A percentile compares a stretch with the other conserved stretches of the same genome.
Evolutionary conservation across 2,329 filamentous ascomycete species (phyloP).

Genomic region (Xylariales sp.): DNA sequence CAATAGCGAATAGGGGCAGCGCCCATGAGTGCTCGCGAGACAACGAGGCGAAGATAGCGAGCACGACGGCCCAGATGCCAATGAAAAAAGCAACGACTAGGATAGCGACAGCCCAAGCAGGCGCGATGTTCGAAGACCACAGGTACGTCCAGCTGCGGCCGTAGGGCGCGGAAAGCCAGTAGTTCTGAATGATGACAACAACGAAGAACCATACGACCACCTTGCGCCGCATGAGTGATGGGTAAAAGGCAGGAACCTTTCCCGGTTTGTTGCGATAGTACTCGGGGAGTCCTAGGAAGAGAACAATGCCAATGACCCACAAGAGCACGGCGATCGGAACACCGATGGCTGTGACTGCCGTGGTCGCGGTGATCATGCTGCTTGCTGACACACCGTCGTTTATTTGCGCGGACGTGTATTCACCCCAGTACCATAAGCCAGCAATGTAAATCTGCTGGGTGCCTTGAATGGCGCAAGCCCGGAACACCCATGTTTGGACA

Average conservation of each 20-base stretch:
- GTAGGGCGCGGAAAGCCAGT: constrained; percentile 62
- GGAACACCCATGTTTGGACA: constrained; percentile 62
- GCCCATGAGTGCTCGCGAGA: constrained; percentile 61
- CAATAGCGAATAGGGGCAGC: constrained; percentile 63
- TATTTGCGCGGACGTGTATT: constrained; percentile 41
- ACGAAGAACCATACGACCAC: constrained; percentile 65
- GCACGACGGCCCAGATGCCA: constrained; percentile 49
- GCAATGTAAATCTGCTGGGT: constrained; percentile 64
- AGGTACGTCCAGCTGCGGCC: constrained; percentile 65
- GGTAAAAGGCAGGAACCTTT: constrained; percentile 62
- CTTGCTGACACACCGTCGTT: constrained; percentile 31
- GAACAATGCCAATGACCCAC: constrained; percentile 49
- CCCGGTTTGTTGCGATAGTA: constrained; percentile 64
- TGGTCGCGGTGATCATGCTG: constrained; percentile 24
- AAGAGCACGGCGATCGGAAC: constrained; percentile 54
- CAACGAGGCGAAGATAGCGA: constrained; percentile 48
- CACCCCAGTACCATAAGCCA: constrained; percentile 64
- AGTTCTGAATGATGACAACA: constrained; percentile 61
- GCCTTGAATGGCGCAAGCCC: constrained; percentile 62
- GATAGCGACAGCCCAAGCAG: constrained; percentile 51
- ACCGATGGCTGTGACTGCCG: constrained; percentile 39
- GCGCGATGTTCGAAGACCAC: constrained; percentile 52
- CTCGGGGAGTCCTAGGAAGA: constrained; percentile 59
- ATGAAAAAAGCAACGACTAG: constrained; percentile 53
- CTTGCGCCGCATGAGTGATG: constrained; percentile 55